A percentile compares a stretch with the other conserved stretches of the same genome.
These are phyloP conservation scores for Claviceps africana DNA, from an alignment of 2,329 filamentous ascomycete species.

Conservation along the genomic window DNA sequence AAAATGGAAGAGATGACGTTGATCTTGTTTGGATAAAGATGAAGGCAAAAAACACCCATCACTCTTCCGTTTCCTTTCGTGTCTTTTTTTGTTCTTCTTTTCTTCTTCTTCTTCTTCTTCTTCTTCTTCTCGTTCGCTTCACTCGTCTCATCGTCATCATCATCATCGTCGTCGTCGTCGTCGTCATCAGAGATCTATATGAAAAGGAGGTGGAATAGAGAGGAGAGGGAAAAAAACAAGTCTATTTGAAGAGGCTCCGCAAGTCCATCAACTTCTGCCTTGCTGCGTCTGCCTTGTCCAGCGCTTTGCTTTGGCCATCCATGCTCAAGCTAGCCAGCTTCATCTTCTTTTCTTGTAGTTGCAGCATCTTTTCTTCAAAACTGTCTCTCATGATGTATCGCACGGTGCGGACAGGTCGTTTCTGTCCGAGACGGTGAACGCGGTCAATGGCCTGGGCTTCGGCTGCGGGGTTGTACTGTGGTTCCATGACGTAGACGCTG, in stretches of 20 bases:
- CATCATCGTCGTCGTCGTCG: neutral
- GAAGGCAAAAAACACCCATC: neutral
- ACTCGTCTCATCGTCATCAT: neutral
- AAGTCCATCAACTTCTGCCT: conserved; percentile 48
- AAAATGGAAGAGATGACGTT: neutral
- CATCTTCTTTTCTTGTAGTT: conserved; percentile 84
- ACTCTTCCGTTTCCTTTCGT: neutral
- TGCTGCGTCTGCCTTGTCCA: conserved; percentile 40
- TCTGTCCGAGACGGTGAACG: conserved; percentile 83
- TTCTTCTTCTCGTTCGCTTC: neutral
- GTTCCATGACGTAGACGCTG: conserved; percentile 93
- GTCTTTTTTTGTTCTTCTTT: neutral
- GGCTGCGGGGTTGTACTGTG: conserved; percentile 90
- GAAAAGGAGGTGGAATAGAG: neutral
- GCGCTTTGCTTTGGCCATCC: conserved; percentile 44
- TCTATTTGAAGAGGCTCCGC: conserved; percentile 41
- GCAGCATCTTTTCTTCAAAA: conserved; percentile 88
- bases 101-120: too few relatives aligned
- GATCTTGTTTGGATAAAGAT: too few relatives aligned
- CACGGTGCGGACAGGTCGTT: conserved; percentile 70
- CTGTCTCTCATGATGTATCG: conserved; percentile 81
- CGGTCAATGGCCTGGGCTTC: conserved; percentile 92
- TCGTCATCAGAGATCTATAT: too few relatives aligned
- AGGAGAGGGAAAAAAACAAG: conserved; percentile 5
- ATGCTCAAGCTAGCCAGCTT: conserved; percentile 78